Evolutionary conservation across 129 eudicot genomes (phyloP).

Genomic region (Escallonia rubra): DNA sequence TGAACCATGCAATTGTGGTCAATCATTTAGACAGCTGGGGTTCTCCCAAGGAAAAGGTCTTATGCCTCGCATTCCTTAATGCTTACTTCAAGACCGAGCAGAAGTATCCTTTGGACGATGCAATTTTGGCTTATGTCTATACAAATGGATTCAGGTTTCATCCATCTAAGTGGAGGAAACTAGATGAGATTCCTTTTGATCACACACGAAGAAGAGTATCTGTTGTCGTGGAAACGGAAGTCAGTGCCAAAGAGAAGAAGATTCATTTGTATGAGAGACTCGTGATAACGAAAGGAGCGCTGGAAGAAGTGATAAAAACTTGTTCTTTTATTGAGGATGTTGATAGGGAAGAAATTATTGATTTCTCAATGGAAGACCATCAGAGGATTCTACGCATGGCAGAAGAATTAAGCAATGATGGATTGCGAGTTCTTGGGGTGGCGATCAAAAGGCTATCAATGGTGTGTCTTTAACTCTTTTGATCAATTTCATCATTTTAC

Average conservation of each 20-base stretch:
- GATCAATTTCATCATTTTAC: neutral
- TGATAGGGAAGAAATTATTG: neutral
- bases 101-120: slow-evolving; percentile 29
- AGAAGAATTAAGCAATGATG: slow-evolving; percentile 20
- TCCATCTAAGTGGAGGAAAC: slow-evolving; percentile 17
- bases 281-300: slow-evolving; percentile 23
- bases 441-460: slow-evolving; percentile 14
- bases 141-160: slow-evolving; percentile 24
- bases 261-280: neutral
- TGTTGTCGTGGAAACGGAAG: slow-evolving; percentile 15
- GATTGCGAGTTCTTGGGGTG: slow-evolving; percentile 27
- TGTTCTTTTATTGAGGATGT: slow-evolving; percentile 11
- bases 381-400: slow-evolving; percentile 16
- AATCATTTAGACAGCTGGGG: slow-evolving; percentile 19
- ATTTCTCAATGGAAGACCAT: slow-evolving; percentile 9
- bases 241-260: neutral
- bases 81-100: slow-evolving; percentile 23
- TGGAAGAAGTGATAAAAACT: slow-evolving; percentile 19
- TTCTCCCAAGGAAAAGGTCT: slow-evolving; percentile 15
- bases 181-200: slow-evolving; percentile 25
- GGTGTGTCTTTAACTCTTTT: slow-evolving; percentile 7
- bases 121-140: slow-evolving; percentile 21
- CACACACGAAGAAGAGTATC: slow-evolving; percentile 19
- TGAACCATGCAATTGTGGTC: slow-evolving; percentile 13
- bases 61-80: slow-evolving; percentile 19